Evolutionary conservation across 495 filamentous ascomycete genomes (phyloP).

Genomic region (Diplogelasinospora grovesii): DNA sequence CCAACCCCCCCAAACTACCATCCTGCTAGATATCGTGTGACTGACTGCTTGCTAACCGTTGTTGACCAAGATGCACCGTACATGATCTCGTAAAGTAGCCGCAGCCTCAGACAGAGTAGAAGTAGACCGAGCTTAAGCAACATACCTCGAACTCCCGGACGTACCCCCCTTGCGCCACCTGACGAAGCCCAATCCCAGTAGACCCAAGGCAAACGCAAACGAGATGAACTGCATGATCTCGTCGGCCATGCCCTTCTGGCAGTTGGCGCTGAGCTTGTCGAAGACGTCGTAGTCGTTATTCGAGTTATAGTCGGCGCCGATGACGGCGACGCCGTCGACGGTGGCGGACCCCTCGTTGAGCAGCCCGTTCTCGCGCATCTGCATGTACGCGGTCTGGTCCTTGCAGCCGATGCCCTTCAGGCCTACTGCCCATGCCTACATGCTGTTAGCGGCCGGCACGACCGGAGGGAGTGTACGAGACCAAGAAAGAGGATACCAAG

Average conservation of each 20-base stretch:
- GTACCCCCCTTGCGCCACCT: constrained; percentile 7
- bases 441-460: no score
- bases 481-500: no score
- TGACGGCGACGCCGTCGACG: constrained; percentile 3
- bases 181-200: constrained; percentile 16
- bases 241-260: constrained; percentile 27
- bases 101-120: no score
- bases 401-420: constrained; percentile 33
- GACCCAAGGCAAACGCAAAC: constrained; percentile 19
- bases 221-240: constrained; percentile 32
- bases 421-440: constrained; percentile 44
- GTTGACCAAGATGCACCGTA: no score
- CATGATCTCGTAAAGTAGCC: no score
- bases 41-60: no score
- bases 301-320: constrained; percentile 10
- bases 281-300: background rate
- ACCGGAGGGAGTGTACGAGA: no score
- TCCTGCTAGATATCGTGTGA: no score
- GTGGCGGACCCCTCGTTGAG: constrained; percentile 29
- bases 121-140: constrained; percentile 3
- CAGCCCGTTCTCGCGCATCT: constrained; percentile 23
- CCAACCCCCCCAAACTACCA: no score
- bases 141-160: constrained; percentile 5
- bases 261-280: constrained; percentile 16
- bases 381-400: constrained; percentile 1